Conservation (phyloP, 1,284 basidiomycete genomes). For the Ustilago shanxiensis region DNA sequence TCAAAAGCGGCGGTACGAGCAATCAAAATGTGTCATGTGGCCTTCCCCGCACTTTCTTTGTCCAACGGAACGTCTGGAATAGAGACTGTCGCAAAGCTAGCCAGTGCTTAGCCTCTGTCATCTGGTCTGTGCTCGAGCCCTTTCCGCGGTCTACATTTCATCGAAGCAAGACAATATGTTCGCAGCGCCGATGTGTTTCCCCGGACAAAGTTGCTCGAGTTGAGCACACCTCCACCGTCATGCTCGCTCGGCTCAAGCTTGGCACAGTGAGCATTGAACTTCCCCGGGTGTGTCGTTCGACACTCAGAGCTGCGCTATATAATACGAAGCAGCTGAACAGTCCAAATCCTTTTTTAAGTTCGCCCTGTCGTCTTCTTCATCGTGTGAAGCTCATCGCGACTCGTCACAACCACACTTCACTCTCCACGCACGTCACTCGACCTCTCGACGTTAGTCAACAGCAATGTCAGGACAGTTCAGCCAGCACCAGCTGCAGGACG, state of each 20-base stretch:
- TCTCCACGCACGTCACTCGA: too few relatives aligned
- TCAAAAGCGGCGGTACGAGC: background rate
- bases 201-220: background rate
- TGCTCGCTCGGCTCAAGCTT: too few relatives aligned
- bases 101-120: background rate
- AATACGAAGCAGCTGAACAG: background rate
- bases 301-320: background rate
- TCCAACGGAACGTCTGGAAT: background rate
- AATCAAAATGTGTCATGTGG: constrained; percentile 14
- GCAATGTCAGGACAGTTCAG: constrained; percentile 35
- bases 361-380: background rate
- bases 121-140: constrained; percentile 7
- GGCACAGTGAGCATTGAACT: too few relatives aligned
- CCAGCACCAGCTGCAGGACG: constrained; percentile 51
- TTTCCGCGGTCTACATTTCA: background rate
- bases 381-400: background rate
- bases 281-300: background rate
- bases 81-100: background rate
- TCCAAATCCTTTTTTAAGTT: background rate
- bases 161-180: background rate
- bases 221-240: background rate
- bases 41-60: constrained; percentile 1
- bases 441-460: background rate
- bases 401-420: background rate
- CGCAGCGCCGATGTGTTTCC: constrained; percentile 1